These are phyloP conservation scores for Plectosphaerella sp. DNA, from an alignment of 2,329 filamentous ascomycete species.

Conservation along the genomic window DNA sequence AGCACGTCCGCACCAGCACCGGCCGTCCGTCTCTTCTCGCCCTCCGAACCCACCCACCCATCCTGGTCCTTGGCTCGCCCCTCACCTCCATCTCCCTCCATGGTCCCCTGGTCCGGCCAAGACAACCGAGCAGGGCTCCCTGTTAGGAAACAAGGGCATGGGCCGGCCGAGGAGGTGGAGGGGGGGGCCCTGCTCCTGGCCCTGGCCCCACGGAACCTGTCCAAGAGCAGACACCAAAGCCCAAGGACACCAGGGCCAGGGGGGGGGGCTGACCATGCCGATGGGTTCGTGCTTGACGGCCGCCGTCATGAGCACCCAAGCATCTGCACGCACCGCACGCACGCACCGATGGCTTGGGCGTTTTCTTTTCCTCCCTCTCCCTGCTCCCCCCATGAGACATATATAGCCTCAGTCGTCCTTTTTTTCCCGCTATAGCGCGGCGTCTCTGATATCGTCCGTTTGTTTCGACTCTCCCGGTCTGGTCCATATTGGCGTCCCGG, in stretches of 20 bases:
- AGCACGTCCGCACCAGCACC: background rate
- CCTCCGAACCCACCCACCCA: background rate
- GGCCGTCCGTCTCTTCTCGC: background rate
- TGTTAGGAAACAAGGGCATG: constrained; percentile 10
- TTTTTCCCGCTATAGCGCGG: constrained; percentile 9
- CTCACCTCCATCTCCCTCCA: background rate
- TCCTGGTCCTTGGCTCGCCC: constrained; percentile 2
- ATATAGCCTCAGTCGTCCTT: constrained; percentile 14
- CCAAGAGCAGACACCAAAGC: too few relatives aligned
- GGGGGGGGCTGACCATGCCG: background rate
- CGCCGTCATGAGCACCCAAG: background rate
- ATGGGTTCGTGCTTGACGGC: background rate
- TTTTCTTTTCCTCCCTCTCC: constrained; percentile 8
- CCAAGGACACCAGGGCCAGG: constrained; percentile 4
- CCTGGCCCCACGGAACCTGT: too few relatives aligned
- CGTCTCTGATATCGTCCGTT: constrained; percentile 9
- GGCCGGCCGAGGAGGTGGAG: constrained; percentile 7
- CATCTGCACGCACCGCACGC: background rate
- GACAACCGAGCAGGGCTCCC: constrained; percentile 9
- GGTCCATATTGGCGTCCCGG: background rate
- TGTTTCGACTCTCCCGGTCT: constrained; percentile 5
- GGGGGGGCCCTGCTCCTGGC: constrained; percentile 1
- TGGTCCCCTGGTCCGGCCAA: constrained; percentile 6
- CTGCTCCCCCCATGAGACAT: constrained; percentile 10
- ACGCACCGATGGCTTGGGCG: constrained; percentile 2